Conservation (phyloP, 2,329 filamentous ascomycete genomes). For the Paramyrothecium roridum region DNA sequence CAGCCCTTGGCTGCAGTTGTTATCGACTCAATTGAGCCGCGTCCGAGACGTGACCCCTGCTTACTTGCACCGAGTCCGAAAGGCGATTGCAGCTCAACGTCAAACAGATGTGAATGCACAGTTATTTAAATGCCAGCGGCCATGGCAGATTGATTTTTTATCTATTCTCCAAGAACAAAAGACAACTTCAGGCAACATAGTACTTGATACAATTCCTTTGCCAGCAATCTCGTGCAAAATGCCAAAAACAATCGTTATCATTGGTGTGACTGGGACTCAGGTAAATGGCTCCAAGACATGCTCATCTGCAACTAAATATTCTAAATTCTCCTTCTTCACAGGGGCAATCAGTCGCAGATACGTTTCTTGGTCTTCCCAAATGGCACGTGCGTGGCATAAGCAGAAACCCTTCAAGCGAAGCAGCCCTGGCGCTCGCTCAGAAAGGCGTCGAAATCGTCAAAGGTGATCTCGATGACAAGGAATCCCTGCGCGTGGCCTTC, state of each 20-base stretch:
- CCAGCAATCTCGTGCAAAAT: background rate
- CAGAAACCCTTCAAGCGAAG: constrained; percentile 12
- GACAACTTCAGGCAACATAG: no score
- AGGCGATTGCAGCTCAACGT: no score
- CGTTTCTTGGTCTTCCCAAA: constrained; percentile 10
- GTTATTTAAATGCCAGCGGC: no score
- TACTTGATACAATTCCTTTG: no score
- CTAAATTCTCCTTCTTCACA: constrained; percentile 4
- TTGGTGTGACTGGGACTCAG: background rate
- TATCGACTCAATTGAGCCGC: no score
- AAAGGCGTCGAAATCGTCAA: constrained; percentile 17
- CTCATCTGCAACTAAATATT: background rate
- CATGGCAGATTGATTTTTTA: no score
- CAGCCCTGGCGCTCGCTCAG: constrained; percentile 10
- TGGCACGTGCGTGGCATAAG: constrained; percentile 21
- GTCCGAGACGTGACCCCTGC: no score
- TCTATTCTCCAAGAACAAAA: no score
- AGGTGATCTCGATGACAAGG: constrained; percentile 15
- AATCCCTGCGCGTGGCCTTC: constrained; percentile 14
- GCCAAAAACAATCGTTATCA: background rate
- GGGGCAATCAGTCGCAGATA: constrained; percentile 13
- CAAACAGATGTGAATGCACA: no score
- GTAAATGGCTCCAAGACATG: background rate
- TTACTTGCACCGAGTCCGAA: no score
- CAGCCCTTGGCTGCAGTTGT: no score